Base-by-base conservation (phyloP, 2,329 filamentous ascomycete genomes). In the Chaetomiaceae sp. region DNA sequence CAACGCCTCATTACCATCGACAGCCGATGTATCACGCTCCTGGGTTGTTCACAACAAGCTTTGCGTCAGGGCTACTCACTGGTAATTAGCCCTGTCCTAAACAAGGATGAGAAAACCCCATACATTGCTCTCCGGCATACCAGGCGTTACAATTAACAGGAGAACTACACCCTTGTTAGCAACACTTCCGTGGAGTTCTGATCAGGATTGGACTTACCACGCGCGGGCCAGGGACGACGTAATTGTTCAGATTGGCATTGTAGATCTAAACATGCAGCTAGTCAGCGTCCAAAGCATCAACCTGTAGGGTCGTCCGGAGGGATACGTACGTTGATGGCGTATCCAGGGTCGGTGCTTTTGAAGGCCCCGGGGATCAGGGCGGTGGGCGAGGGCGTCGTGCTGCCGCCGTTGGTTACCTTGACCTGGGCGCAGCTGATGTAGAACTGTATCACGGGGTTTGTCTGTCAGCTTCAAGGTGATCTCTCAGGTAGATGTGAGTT, bases 261-360 rank as follows among this genome's bases (percentile, higher is more conserved):
- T 58, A 56, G 36, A 58, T 54, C 53, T 58, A 17, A 4, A n/a
- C 22, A n/a, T 15, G 4, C 2, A 14, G 25, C 27, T 19, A 50
- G 31, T 25, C 9, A 45, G 5, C 29, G 20, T 11, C 12, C 17
- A 23, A 15, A 36, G 33, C 31, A 14, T 22, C 31, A 6, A 23
- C 19, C 11, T n/a, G n/a, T n/a, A 17, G 8, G 34, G 12, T 17
- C 27, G 56, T 15, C 7, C 7, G 5, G 6, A 11, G 29, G 38
- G 12, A 17, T 6, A 29, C 71, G 56, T 47, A 76, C 73, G 61
- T 77, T 76, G 59, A 67, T 68, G 4, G 69, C 72, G 62, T 75
- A 76, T 17, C 74, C 74, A 0, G 73, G 69, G 57, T 76, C 73
- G 6, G 63, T 70, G n/a, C 49, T 65, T 59, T 70, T 71, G 67